Evolutionary conservation across 768 basidiomycete species (phyloP), one percentile per base, ranked within the genome.

Genomic region (Mrakia hoshinonis): DNA sequence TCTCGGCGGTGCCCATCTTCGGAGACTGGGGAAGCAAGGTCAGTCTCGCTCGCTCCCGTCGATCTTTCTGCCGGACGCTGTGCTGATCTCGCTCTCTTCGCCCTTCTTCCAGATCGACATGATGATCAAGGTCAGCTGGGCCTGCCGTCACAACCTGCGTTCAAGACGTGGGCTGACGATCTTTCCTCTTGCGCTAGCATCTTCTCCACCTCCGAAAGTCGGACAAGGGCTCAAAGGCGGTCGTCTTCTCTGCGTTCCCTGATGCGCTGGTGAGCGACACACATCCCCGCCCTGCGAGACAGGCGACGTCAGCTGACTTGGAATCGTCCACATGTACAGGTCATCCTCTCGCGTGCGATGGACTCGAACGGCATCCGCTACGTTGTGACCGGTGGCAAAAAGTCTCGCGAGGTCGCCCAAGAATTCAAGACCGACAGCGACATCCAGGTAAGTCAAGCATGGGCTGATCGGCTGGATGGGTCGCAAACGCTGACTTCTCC

Each of bases 1-100:
- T 64, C 60, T 9, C 38, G 0, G 22, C 24, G 6, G 29, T 31
- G 22, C 7, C 60, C 6, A 31, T 70, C 15, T 39, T 52, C 39
- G 69, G 69, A 51, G 46, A 62, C 24, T 70, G 69, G 69, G 67
- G 49, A 24, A 39, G 47, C 20, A 54, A 54, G 47, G 31, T 66
- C 0, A 34, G 65, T 48, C 11, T 4, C 29, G 65, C 46, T 26
- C 9, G 7, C 26, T 3, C 2, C 11, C 24, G 26, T 7, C n/a
- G 13, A 12, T 2, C 36, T 26, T 62, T n/a, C 24, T 51, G 22
- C 49, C 12, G 4, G n/a, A 4, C 52, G 12, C 24, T 11, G 1
- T n/a, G n/a, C 52, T 54, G 52, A 54, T 24, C 24, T 1, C 22
- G 2, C 31, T 13, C 55, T 18, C 34, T 6, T 31, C 20, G 5